Base-by-base conservation (phyloP, 1,139 yeast genomes). In the Nadsonia starkeyi-henricii region DNA sequence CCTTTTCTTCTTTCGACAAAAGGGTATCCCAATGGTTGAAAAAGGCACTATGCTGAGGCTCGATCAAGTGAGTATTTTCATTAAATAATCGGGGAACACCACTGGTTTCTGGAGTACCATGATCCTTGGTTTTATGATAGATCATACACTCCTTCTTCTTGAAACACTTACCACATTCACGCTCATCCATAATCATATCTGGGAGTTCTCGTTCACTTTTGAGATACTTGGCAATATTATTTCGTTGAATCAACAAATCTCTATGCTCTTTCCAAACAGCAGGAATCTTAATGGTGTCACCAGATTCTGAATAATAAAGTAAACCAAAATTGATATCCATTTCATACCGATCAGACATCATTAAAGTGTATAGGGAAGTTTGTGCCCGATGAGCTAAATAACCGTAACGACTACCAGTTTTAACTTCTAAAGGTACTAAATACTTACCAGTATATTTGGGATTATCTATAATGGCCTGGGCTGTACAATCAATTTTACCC, bases 401-500 rank as follows among this genome's bases (percentile, higher is more conserved):
- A 48, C 76, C 77, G 41, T 72, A 66, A 20, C 53, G 48, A 47
- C 68, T 70, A 0, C 97, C 96, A 0, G 97, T 85, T 62, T 91
- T 91, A 51, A 91, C 79, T 62, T 91, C 99, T 67, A 93, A 68
- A 0, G 97, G 97, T 1, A 80, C 73, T 21, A 85, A 71, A 51
- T 61, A 71, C 20, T 69, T 72, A 7, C 75, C 76, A n/a, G 45
- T 47, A 17, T 33, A 50, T 30, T 50, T 45, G 4, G 55, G 54
- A 13, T 48, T 55, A 50, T 42, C 56, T 51, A 50, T 57, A 49
- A 74, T 57, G 33, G 69, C 63, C 56, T 83, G 84, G 1, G 88
- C 73, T 0, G 96, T 85, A 1, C 82, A 96, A 66, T 91, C 99
- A 17, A 89, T 78, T 58, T 81, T 77, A 1, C 99, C 99, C 55